Evolutionary conservation across 2,329 filamentous ascomycete genomes (phyloP).

Genomic region (Seiridium unicorne): DNA sequence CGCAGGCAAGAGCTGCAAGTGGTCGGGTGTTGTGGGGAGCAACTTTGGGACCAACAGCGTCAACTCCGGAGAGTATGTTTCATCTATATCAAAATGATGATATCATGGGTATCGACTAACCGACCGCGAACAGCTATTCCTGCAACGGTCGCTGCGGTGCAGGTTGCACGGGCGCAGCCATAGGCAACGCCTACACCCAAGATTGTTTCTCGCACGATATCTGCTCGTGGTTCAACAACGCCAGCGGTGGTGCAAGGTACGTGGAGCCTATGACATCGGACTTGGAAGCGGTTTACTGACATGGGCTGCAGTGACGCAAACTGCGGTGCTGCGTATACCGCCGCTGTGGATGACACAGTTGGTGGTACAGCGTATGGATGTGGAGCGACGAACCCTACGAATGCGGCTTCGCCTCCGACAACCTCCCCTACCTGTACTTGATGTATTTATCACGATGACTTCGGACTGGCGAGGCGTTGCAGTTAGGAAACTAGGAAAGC

Average conservation of each 20-base stretch:
- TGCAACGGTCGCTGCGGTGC: conserved; percentile 49
- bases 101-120: not conserved
- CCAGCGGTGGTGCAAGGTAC: conserved; percentile 43
- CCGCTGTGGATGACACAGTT: conserved; percentile 41
- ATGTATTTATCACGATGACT: not conserved
- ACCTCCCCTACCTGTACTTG: not conserved
- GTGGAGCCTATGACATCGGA: not conserved
- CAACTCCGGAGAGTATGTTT: conserved; percentile 39
- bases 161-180: conserved; percentile 38
- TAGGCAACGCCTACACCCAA: conserved; percentile 49
- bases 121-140: conserved; percentile 35
- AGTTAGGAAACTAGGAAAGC: not conserved
- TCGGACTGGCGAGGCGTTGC: not conserved
- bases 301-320: conserved; percentile 38
- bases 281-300: not conserved
- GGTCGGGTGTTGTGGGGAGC: conserved; percentile 42
- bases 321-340: conserved; percentile 41
- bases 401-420: conserved; percentile 1
- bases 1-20: conserved; percentile 39
- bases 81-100: not conserved
- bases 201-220: conserved; percentile 51
- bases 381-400: conserved; percentile 31
- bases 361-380: conserved; percentile 33
- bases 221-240: conserved; percentile 49
- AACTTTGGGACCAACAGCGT: conserved; percentile 43